A percentile compares a stretch with the other conserved stretches of the same genome.
These are phyloP conservation scores for Aspergillus ruber DNA, from an alignment of 2,329 filamentous ascomycete species.

Conservation along the genomic window DNA sequence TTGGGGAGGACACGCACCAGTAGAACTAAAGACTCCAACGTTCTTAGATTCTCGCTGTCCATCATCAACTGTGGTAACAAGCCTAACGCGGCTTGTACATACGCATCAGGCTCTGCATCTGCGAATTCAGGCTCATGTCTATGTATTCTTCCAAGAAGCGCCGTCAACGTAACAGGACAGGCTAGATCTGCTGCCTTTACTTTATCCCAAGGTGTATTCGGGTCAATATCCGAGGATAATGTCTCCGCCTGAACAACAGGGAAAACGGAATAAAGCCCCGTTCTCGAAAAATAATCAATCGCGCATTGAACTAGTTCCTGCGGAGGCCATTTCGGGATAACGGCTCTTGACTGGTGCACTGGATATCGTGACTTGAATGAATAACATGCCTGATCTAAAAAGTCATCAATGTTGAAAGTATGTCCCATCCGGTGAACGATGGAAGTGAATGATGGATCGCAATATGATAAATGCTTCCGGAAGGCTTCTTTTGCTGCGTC, in stretches of 20 bases:
- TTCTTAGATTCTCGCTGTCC: constrained; percentile 13
- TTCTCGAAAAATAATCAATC: constrained; percentile 13
- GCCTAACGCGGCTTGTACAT: constrained; percentile 14
- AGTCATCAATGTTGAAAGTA: constrained; percentile 15
- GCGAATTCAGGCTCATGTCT: constrained; percentile 14
- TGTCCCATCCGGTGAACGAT: constrained; percentile 11
- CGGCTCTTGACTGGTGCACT: constrained; percentile 1
- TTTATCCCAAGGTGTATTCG: constrained; percentile 5
- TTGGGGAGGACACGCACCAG: constrained; percentile 11
- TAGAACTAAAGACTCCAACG: constrained; percentile 13
- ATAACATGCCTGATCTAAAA: constrained; percentile 10
- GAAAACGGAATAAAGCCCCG: constrained; percentile 19
- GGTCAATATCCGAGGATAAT: constrained; percentile 10
- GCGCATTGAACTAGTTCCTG: constrained; percentile 10
- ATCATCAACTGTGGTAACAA: constrained; percentile 16
- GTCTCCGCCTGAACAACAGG: constrained; percentile 14
- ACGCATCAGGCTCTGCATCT: constrained; percentile 16
- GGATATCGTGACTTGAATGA: constrained; percentile 6
- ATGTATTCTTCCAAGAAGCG: constrained; percentile 18
- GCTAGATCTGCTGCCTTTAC: constrained; percentile 9
- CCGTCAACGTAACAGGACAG: constrained; percentile 18
- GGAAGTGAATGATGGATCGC: constrained; percentile 12
- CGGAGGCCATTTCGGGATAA: constrained; percentile 13
- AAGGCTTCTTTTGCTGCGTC: constrained; percentile 14
- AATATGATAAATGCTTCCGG: constrained; percentile 15